Conservation (phyloP, 169 alveolate species). For the Cryptosporidium baileyi region DNA sequence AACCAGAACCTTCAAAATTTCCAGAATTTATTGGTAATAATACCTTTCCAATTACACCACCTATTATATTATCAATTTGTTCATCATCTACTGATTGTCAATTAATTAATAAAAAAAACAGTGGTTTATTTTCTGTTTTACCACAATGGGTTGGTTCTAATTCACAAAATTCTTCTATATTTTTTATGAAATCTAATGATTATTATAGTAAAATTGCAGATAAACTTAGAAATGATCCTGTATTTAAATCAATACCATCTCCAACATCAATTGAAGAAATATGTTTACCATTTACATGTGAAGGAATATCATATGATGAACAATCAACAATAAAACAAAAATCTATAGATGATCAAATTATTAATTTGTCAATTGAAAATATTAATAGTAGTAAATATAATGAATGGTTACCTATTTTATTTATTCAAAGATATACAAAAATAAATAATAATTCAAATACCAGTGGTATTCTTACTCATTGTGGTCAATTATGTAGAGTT, state of each 20-base stretch:
- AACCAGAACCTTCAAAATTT: slow-evolving; percentile 56
- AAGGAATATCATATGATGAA: not conserved
- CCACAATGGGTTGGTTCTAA: slow-evolving; percentile 10
- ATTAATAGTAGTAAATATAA: slow-evolving; percentile 55
- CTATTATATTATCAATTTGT: slow-evolving; percentile 2
- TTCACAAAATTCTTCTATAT: slow-evolving; percentile 43
- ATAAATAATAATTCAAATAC: not conserved
- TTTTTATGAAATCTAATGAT: slow-evolving; percentile 15
- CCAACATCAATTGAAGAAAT: slow-evolving; percentile 61
- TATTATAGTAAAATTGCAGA: slow-evolving; percentile 34
- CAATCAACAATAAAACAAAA: not conserved
- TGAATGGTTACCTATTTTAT: slow-evolving; percentile 64
- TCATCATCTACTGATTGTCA: slow-evolving; percentile 3
- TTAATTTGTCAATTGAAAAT: not conserved
- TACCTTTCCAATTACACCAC: slow-evolving; percentile 64
- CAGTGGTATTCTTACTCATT: slow-evolving; percentile 35
- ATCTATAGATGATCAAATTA: not conserved
- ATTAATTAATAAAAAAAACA: not conserved
- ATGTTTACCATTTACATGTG: slow-evolving; percentile 26
- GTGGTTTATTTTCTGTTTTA: slow-evolving; percentile 27
- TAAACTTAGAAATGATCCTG: slow-evolving; percentile 33
- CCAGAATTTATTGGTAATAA: slow-evolving; percentile 39
- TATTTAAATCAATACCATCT: slow-evolving; percentile 64
- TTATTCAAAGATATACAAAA: slow-evolving; percentile 47
- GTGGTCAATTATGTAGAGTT: slow-evolving; percentile 64